Evolutionary conservation across 2,329 filamentous ascomycete species (phyloP), one percentile per base, ranked within the genome.

Genomic region (Scolecobasidium constrictum): DNA sequence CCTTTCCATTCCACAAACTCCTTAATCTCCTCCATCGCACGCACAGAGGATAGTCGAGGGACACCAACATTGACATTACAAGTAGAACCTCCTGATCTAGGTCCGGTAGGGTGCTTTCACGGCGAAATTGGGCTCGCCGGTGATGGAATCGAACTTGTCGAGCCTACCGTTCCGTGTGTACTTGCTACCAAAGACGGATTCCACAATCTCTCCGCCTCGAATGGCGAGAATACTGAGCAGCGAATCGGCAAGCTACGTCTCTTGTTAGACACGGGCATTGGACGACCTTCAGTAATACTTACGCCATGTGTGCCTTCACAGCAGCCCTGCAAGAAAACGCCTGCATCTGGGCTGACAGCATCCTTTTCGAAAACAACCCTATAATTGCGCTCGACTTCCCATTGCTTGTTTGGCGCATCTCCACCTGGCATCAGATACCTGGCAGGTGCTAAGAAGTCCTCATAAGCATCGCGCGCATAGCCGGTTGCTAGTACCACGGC

Each of bases 261-360:
- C 4, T 40, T n/a, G 17, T 16, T 40, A 45, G 38, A 43, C 38
- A 9, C 38, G 15, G 23, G 6, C 15, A 28, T 13, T 4, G 26
- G 12, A 22, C 18, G 16, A 5, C 17, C 34, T 17, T 35, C 17
- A 33, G 21, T 33, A 13, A 42, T 41, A 78, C 83, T 78, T 74
- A 90, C 83, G 46, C 90, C 90, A 61, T 96, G 90, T 23, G 87
- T 94, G 48, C 73, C 78, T 68, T 96, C 88, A 59, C 87, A 93
- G 66, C 88, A 95, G 22, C 90, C 90, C 61, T 96, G 92, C 53
- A 96, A 69, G 82, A 85, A 96, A 46, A 96, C 71, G 3, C 88
- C 88, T 12, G 86, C 82, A 35, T 80, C 77, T 0, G 71, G 57
- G n/a, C 77, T 73, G 23, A 96, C 81, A 38, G 74, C 71, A 21